These are phyloP conservation scores for Phlegmacium glaucopus DNA, from an alignment of 768 basidiomycete species.

Conservation along the genomic window DNA sequence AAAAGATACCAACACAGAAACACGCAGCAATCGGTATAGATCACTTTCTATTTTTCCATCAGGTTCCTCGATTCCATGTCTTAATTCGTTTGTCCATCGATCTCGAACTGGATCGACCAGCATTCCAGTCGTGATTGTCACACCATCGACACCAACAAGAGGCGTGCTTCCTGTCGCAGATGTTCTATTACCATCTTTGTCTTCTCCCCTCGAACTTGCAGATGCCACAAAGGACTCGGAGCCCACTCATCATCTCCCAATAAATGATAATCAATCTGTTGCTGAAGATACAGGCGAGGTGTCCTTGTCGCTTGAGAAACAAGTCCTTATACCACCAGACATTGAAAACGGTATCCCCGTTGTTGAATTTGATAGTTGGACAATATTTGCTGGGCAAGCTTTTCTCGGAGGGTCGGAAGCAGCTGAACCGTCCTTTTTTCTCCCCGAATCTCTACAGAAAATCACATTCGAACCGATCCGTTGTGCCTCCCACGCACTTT, in stretches of 20 bases:
- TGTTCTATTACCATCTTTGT: constrained; percentile 2
- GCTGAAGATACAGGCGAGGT: neutral
- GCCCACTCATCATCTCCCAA: neutral
- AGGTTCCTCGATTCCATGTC: too few species aligned
- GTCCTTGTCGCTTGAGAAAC: neutral
- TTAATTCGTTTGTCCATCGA: constrained; percentile 1
- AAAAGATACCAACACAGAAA: neutral
- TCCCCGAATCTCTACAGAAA: constrained; percentile 1
- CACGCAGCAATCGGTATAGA: neutral
- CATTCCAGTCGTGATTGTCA: constrained; percentile 20
- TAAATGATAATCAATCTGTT: neutral
- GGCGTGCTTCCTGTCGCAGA: neutral
- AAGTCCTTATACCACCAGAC: neutral
- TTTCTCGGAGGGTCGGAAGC: neutral
- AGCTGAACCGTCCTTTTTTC: neutral
- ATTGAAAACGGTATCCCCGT: neutral
- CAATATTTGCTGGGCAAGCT: too few species aligned
- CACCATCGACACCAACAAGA: constrained; percentile 17
- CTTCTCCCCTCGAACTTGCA: constrained; percentile 5
- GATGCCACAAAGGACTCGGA: neutral
- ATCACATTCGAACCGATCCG: neutral
- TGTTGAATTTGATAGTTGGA: neutral
- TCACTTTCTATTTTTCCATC: neutral
- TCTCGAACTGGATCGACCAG: constrained; percentile 7
- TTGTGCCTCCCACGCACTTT: neutral